A percentile compares a stretch with the other conserved stretches of the same genome.
phyloP scores from a whole-genome alignment of 495 filamentous ascomycete species.

The Daldinia grandis region DNA sequence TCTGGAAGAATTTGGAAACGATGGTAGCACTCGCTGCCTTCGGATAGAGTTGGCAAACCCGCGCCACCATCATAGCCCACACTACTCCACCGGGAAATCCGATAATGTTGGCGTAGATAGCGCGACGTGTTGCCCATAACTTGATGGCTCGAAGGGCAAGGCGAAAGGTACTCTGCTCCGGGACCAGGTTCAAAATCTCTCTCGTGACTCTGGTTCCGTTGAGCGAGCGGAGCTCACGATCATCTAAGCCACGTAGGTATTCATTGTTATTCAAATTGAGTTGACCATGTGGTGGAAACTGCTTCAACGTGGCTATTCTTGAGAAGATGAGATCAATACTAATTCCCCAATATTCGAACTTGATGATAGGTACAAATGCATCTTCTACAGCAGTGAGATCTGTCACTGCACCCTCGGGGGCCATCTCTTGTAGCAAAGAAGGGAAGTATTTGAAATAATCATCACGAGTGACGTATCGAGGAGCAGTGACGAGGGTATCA shows the following conservation, averaged over 20 bases:
- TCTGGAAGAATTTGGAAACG: conserved; percentile 89
- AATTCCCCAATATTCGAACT: conserved; percentile 87
- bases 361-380: conserved; percentile 95
- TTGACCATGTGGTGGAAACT: conserved; percentile 72
- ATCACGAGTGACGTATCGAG: conserved; percentile 82
- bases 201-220: conserved; percentile 95
- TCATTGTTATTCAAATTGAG: conserved; percentile 79
- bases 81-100: conserved; percentile 97
- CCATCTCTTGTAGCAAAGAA: conserved; percentile 73
- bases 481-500: conserved; percentile 90
- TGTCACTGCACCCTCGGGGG: conserved; percentile 76
- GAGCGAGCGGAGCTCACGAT: conserved; percentile 83
- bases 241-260: conserved; percentile 84
- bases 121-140: conserved; percentile 92
- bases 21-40: conserved; percentile 86
- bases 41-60: conserved; percentile 97
- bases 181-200: conserved; percentile 87
- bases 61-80: conserved; percentile 95
- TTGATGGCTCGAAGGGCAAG: conserved; percentile 91
- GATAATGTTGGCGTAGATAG: conserved; percentile 93
- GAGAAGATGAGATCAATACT: conserved; percentile 96
- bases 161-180: conserved; percentile 86
- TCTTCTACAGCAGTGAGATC: conserved; percentile 88
- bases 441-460: conserved; percentile 95
- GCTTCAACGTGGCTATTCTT: conserved; percentile 70